A percentile compares a stretch with the other conserved stretches of the same genome.
These are phyloP conservation scores for Lycium barbarum DNA, from an alignment of 257 asterid genomes.

Conservation along the genomic window DNA sequence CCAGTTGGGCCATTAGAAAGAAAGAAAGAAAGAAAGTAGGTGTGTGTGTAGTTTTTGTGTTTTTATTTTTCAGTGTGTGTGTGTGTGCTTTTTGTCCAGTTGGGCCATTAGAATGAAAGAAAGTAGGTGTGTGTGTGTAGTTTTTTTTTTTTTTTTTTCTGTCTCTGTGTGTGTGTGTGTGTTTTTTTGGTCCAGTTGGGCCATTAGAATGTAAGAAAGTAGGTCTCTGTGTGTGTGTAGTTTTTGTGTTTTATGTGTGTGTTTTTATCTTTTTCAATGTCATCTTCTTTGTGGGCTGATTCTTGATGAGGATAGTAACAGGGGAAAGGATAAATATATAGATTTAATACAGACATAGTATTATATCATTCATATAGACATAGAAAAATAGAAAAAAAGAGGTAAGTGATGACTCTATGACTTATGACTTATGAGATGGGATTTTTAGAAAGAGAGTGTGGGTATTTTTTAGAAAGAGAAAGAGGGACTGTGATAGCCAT, in stretches of 20 bases:
- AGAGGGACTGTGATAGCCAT: constrained; percentile 1
- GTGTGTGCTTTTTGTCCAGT: constrained; percentile 25
- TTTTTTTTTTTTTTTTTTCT: too few species aligned
- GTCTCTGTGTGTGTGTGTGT: too few species aligned
- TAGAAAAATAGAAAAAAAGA: background rate
- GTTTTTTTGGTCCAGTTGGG: constrained; percentile 55
- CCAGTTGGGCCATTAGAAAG: constrained; percentile 56
- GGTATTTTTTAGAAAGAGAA: background rate
- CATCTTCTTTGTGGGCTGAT: constrained; percentile 28
- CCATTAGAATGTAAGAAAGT: constrained; percentile 36
- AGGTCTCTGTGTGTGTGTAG: background rate
- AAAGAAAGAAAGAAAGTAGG: background rate
- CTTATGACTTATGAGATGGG: background rate
- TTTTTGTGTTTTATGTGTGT: background rate
- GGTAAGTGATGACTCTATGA: constrained; percentile 18
- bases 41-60: constrained; percentile 17
- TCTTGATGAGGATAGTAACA: background rate
- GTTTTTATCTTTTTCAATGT: constrained; percentile 28
- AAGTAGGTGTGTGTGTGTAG: constrained; percentile 6
- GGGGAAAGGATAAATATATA: background rate
- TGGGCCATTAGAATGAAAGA: constrained; percentile 35
- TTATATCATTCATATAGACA: background rate
- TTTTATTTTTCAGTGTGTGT: constrained; percentile 21
- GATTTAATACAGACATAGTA: constrained; percentile 7
- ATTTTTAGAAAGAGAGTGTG: constrained; percentile 32